phyloP scores from a whole-genome alignment of 75 land plant species.

The Sequoiadendron giganteum region DNA sequence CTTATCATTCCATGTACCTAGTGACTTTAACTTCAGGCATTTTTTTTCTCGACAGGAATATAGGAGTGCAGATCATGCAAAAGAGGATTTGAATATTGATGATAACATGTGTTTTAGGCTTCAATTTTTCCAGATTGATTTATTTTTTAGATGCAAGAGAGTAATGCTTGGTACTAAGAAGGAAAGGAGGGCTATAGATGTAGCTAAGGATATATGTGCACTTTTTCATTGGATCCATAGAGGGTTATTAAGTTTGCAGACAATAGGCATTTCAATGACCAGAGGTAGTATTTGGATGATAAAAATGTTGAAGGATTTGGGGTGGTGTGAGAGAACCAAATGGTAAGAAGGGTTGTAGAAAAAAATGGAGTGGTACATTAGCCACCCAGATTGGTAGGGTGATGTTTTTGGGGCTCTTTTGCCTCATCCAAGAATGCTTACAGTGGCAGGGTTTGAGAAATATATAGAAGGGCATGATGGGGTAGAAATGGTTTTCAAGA shows the following conservation, averaged over 20 bases:
- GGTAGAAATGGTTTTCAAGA: background rate
- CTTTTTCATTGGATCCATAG: conserved; percentile 49
- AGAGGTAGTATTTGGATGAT: conserved; percentile 69
- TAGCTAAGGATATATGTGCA: conserved; percentile 66
- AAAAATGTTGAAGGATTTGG: conserved; percentile 55
- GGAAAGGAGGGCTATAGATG: conserved; percentile 68
- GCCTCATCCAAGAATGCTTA: conserved; percentile 65
- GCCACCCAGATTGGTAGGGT: conserved; percentile 70
- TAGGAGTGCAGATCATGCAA: no score
- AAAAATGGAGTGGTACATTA: conserved; percentile 63
- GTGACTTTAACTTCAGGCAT: no score
- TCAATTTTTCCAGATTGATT: no score
- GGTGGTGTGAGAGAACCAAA: conserved; percentile 60
- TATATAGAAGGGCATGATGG: conserved; percentile 17
- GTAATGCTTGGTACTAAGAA: conserved; percentile 51
- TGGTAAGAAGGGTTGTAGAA: conserved; percentile 74
- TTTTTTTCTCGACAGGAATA: no score
- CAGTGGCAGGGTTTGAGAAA: conserved; percentile 49
- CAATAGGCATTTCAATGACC: conserved; percentile 75
- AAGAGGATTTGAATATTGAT: no score
- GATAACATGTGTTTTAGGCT: no score
- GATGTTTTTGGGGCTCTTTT: conserved; percentile 72
- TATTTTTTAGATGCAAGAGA: no score
- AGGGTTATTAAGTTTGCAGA: conserved; percentile 55
- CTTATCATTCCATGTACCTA: no score